A percentile compares a stretch with the other conserved stretches of the same genome.
phyloP scores from a whole-genome alignment of 2,329 filamentous ascomycete genomes.

The Aureobasidium sp. region DNA sequence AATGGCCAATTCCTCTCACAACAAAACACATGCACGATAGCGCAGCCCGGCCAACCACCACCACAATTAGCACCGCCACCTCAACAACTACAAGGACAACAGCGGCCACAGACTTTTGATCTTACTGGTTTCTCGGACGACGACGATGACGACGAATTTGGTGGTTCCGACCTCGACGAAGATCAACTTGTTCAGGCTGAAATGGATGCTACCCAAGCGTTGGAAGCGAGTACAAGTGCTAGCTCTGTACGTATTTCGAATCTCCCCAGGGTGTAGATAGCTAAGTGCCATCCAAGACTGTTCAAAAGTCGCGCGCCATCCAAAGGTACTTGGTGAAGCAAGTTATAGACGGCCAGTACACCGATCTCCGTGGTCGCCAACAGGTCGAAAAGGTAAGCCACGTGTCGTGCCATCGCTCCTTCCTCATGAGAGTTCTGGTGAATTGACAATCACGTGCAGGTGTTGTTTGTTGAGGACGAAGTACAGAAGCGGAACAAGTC shows the following conservation, averaged over 20 bases:
- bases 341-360: conserved; percentile 63
- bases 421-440: background rate
- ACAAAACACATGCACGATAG: background rate
- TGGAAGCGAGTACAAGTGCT: conserved; percentile 33
- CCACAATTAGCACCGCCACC: background rate
- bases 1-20: background rate
- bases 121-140: conserved; percentile 15
- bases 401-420: background rate
- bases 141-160: conserved; percentile 63
- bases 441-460: conserved; percentile 43
- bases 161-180: conserved; percentile 62
- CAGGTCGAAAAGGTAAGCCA: conserved; percentile 19
- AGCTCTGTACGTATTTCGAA: conserved; percentile 48
- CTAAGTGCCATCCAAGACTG: conserved; percentile 47
- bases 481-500: conserved; percentile 57
- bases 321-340: conserved; percentile 80
- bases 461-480: conserved; percentile 77
- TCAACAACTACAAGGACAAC: background rate
- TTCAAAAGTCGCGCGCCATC: conserved; percentile 63
- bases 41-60: background rate
- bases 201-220: conserved; percentile 63
- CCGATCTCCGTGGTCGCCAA: conserved; percentile 53
- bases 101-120: background rate
- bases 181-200: conserved; percentile 62
- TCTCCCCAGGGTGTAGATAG: conserved; percentile 18